phyloP scores from a whole-genome alignment of 345 rosid species.

The Eucalyptus sp. region DNA sequence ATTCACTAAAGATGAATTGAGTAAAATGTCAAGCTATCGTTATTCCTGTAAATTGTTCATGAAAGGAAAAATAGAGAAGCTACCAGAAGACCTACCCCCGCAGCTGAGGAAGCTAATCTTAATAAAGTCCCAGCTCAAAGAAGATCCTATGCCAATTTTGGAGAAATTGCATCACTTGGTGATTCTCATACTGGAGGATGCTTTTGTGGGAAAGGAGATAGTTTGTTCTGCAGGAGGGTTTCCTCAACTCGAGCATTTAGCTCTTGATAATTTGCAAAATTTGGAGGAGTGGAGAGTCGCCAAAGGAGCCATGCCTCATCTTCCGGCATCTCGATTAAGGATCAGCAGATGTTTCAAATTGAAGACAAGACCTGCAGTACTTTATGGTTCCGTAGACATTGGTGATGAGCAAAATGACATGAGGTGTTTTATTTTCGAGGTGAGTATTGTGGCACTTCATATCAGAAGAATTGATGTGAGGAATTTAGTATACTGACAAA shows the following conservation, averaged over 20 bases:
- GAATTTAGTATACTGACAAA: not conserved
- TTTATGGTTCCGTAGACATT: too few species aligned
- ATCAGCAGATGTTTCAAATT: slow-evolving; percentile 4
- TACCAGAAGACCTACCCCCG: slow-evolving; percentile 17
- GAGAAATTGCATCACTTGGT: slow-evolving; percentile 26
- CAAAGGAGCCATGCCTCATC: slow-evolving; percentile 29
- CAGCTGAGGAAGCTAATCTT: slow-evolving; percentile 18
- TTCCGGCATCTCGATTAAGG: slow-evolving; percentile 1
- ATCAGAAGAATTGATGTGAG: not conserved
- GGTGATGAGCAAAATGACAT: too few species aligned
- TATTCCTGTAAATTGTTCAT: not conserved
- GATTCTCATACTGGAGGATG: not conserved
- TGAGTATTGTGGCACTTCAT: not conserved
- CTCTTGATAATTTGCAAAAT: not conserved
- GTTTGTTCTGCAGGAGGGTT: too few species aligned
- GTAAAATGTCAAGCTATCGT: not conserved
- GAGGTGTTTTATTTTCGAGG: not conserved
- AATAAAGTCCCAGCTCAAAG: slow-evolving; percentile 12
- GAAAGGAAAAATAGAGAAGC: slow-evolving; percentile 2
- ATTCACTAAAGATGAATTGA: not conserved
- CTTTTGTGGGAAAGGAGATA: too few species aligned
- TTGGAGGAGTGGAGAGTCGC: slow-evolving; percentile 22
- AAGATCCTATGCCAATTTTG: slow-evolving; percentile 30
- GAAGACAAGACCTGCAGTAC: not conserved
- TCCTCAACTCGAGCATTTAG: too few species aligned